These are phyloP conservation scores for Saccharomyces hybrid DNA, from an alignment of 1,139 yeast species.

Conservation along the genomic window DNA sequence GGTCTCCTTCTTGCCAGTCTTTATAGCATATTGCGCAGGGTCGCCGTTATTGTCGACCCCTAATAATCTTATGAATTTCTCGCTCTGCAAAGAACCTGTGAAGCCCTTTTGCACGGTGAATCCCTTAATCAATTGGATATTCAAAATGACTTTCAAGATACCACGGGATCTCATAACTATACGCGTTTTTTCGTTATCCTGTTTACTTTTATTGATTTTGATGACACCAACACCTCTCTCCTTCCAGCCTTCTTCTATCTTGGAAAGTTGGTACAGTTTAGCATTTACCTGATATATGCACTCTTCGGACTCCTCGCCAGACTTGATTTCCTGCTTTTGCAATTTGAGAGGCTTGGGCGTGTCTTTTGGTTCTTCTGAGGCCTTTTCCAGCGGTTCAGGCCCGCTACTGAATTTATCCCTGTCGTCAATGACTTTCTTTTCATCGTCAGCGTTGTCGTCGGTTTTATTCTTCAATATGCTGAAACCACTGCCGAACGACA, in stretches of 20 bases:
- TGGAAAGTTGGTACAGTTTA: slow-evolving; percentile 66
- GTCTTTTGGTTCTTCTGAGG: neutral
- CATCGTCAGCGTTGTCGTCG: slow-evolving; percentile 3
- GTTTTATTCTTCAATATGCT: slow-evolving; percentile 21
- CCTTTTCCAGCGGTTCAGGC: neutral
- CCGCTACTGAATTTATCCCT: slow-evolving; percentile 1
- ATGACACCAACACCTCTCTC: slow-evolving; percentile 89
- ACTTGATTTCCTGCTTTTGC: slow-evolving; percentile 48
- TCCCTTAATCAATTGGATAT: slow-evolving; percentile 54
- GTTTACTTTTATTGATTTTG: slow-evolving; percentile 56
- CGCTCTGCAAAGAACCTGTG: slow-evolving; percentile 74
- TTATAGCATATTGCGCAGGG: slow-evolving; percentile 79
- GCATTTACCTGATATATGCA: slow-evolving; percentile 65
- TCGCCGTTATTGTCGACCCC: slow-evolving; percentile 47
- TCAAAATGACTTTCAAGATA: slow-evolving; percentile 71
- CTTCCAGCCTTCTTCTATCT: slow-evolving; percentile 78
- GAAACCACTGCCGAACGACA: slow-evolving; percentile 31
- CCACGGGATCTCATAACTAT: slow-evolving; percentile 91
- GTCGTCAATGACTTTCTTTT: slow-evolving; percentile 6
- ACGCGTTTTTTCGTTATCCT: slow-evolving; percentile 38
- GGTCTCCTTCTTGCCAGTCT: slow-evolving; percentile 55
- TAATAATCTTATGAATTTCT: slow-evolving; percentile 70
- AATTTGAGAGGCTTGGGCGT: slow-evolving; percentile 28
- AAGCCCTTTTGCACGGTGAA: slow-evolving; percentile 69
- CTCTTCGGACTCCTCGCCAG: slow-evolving; percentile 88